A percentile compares a stretch with the other conserved stretches of the same genome.
These are phyloP conservation scores for Hericium coralloides DNA, from an alignment of 768 basidiomycete genomes.

Conservation along the genomic window DNA sequence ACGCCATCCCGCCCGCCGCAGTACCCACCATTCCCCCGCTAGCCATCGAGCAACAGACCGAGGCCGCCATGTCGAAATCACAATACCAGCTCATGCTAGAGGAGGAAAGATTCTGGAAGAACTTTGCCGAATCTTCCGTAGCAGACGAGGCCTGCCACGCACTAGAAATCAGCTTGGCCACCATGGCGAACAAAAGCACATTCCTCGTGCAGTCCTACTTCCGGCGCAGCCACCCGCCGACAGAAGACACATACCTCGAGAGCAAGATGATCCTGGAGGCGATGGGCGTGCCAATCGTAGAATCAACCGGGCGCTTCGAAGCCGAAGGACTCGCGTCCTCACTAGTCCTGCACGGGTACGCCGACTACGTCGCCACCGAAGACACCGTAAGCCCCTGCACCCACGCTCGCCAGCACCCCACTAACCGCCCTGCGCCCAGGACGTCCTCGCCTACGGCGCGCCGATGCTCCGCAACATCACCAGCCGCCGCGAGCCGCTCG, in stretches of 20 bases:
- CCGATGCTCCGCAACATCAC: conserved; percentile 77
- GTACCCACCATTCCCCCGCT: neutral
- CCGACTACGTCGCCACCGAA: conserved; percentile 87
- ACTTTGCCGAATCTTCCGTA: neutral
- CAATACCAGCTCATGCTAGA: conserved; percentile 17
- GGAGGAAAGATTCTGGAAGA: conserved; percentile 21
- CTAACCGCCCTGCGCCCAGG: conserved; percentile 30
- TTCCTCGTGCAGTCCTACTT: conserved; percentile 56
- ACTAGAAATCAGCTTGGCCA: conserved; percentile 14
- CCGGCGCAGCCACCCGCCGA: conserved; percentile 54
- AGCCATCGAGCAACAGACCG: conserved; percentile 2
- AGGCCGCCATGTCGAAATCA: conserved; percentile 16
- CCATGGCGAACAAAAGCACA: conserved; percentile 42
- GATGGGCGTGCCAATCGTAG: conserved; percentile 79
- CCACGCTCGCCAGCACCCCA: neutral
- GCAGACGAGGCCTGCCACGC: conserved; percentile 15
- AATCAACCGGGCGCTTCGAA: conserved; percentile 61
- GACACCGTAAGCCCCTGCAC: conserved; percentile 55
- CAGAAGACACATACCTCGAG: conserved; percentile 57
- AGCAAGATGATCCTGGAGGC: conserved; percentile 58
- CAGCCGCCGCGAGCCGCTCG: conserved; percentile 46
- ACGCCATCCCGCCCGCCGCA: neutral
- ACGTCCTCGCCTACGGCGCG: conserved; percentile 75
- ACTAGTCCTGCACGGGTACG: conserved; percentile 62
- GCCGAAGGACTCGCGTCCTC: conserved; percentile 82